Percentiles rank a stretch among this genome's conserved stretches.
Conservation (phyloP, 352 stramenopile genomes). For the Globisporangium ultimum region DNA sequence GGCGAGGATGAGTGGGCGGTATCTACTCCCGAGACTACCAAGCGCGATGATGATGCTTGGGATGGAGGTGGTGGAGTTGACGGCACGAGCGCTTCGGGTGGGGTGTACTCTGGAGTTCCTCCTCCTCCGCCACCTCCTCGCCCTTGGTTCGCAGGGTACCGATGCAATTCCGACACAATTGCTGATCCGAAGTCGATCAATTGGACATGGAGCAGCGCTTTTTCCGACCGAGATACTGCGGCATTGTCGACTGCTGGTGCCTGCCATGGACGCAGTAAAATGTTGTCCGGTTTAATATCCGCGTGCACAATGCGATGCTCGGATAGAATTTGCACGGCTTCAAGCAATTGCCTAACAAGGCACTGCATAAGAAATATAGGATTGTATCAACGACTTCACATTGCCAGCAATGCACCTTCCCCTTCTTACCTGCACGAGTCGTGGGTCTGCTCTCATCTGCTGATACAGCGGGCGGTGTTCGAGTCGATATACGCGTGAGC, state of each 20-base stretch:
- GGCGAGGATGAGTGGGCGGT: neutral
- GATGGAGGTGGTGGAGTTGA: neutral
- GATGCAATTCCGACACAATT: neutral
- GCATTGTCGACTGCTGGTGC: neutral
- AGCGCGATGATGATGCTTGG: constrained; percentile 1
- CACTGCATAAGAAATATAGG: neutral
- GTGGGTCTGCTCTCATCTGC: constrained; percentile 3
- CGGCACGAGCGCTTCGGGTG: constrained; percentile 4
- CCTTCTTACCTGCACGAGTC: constrained; percentile 1
- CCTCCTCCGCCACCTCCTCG: neutral
- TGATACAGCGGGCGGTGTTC: constrained; percentile 4
- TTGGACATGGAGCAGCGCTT: constrained; percentile 4
- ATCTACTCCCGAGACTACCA: too few relatives aligned
- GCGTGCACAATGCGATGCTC: constrained; percentile 2
- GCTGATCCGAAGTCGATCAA: constrained; percentile 7
- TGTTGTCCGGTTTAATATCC: constrained; percentile 9
- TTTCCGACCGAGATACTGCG: neutral
- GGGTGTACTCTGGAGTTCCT: constrained; percentile 5
- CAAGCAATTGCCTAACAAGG: constrained; percentile 1
- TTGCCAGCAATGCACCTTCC: too few relatives aligned
- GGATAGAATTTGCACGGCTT: constrained; percentile 4
- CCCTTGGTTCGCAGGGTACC: neutral
- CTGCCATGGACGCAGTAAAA: constrained; percentile 4
- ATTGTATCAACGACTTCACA: neutral
- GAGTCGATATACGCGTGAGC: constrained; percentile 5